phyloP scores from a whole-genome alignment of 2,329 filamentous ascomycete genomes.

The Rutstroemia sp. region DNA sequence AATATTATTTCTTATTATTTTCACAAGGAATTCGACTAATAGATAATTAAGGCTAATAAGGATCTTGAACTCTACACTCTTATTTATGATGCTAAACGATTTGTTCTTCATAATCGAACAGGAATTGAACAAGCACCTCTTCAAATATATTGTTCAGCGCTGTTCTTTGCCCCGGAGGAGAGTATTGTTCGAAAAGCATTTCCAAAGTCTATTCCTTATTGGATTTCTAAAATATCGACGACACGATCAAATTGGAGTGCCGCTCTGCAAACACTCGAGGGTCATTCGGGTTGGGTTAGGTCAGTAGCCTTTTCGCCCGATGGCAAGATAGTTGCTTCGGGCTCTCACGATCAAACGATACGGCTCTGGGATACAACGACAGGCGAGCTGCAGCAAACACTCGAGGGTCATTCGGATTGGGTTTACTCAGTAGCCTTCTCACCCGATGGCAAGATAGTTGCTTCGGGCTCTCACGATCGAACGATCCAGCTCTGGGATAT shows the following conservation, averaged over 20 bases:
- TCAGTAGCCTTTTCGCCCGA: slow-evolving; percentile 13
- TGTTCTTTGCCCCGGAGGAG: not conserved
- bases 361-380: no score
- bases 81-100: not conserved
- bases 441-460: no score
- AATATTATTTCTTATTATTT: not conserved
- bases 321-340: slow-evolving; percentile 6
- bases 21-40: not conserved
- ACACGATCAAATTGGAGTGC: not conserved
- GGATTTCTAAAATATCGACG: not conserved
- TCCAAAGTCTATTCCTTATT: not conserved
- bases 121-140: slow-evolving; percentile 1
- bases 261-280: no score
- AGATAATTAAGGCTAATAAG: not conserved
- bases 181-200: not conserved
- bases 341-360: not conserved
- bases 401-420: no score
- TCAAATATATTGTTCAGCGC: not conserved
- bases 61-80: not conserved
- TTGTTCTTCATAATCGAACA: not conserved
- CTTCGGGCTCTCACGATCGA: no score
- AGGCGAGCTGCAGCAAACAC: no score
- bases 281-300: slow-evolving; percentile 36
- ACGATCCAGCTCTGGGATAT: no score
- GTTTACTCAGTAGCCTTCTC: no score